Evolutionary conservation across 139 green algal species (phyloP).

Genomic region (Chlorella ohadii): DNA sequence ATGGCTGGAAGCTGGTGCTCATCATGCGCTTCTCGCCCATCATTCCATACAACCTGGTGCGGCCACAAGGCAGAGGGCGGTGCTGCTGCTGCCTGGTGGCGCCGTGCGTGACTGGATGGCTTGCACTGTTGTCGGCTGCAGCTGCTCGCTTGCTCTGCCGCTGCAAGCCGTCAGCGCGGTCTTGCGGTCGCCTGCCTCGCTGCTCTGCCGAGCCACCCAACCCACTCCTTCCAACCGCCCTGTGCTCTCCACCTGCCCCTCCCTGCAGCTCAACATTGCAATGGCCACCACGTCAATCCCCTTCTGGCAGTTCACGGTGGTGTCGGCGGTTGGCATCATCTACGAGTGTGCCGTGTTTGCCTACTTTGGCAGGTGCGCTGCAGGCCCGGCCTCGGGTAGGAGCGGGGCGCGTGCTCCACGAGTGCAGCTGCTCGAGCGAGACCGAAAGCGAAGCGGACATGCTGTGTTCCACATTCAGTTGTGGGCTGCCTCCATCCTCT

Average conservation of each 20-base stretch:
- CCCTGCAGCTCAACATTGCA: slow-evolving; percentile 62
- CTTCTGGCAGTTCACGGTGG: slow-evolving; percentile 62
- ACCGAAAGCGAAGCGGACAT: no score
- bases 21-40: slow-evolving; percentile 62
- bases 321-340: slow-evolving; percentile 56
- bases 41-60: slow-evolving; percentile 54
- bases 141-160: not conserved
- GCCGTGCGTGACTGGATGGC: no score
- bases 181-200: not conserved
- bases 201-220: not conserved
- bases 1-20: slow-evolving; percentile 76
- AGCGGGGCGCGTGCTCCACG: no score
- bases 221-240: not conserved
- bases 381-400: no score
- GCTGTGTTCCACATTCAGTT: no score
- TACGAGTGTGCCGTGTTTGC: slow-evolving; percentile 53
- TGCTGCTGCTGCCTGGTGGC: no score
- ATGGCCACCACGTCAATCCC: slow-evolving; percentile 68
- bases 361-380: slow-evolving; percentile 47
- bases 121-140: not conserved
- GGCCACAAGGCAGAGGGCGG: not conserved
- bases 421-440: no score
- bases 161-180: no score
- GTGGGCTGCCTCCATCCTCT: no score
- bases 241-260: no score